A percentile compares a stretch with the other conserved stretches of the same genome.
Evolutionary conservation across 179 eudicot species (phyloP).

Genomic region (Amaranthus tricolor): DNA sequence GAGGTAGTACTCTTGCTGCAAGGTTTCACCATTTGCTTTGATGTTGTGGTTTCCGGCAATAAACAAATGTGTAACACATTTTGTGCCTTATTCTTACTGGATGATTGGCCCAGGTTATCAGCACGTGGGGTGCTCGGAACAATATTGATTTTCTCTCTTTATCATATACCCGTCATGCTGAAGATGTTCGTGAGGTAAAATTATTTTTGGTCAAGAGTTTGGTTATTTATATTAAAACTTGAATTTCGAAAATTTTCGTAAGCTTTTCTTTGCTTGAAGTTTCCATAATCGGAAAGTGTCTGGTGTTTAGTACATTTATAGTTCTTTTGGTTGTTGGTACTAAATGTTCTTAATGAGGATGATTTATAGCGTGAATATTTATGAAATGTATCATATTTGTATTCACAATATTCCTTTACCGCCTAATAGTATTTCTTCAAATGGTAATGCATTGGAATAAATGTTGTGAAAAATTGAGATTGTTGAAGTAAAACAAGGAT

Average conservation of each 20-base stretch:
- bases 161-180: slow-evolving; percentile 71
- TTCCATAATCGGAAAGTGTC: neutral
- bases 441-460: no score
- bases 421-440: no score
- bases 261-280: neutral
- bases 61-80: neutral
- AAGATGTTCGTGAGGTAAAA: slow-evolving; percentile 77
- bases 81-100: no score
- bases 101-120: slow-evolving; percentile 46
- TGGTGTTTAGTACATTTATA: no score
- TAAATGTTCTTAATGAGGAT: no score
- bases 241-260: neutral
- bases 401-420: no score
- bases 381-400: no score
- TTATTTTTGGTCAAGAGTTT: slow-evolving; percentile 14
- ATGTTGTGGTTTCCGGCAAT: neutral
- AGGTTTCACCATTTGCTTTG: neutral
- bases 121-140: slow-evolving; percentile 76
- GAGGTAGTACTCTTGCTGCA: slow-evolving; percentile 36
- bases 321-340: no score
- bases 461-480: no score
- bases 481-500: no score
- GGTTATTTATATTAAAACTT: slow-evolving; percentile 5
- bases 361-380: no score
- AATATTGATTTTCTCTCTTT: slow-evolving; percentile 76